Evolutionary conservation across 129 eudicot genomes (phyloP), one percentile per base, ranked within the genome.

Genomic region (Mikania micrantha): DNA sequence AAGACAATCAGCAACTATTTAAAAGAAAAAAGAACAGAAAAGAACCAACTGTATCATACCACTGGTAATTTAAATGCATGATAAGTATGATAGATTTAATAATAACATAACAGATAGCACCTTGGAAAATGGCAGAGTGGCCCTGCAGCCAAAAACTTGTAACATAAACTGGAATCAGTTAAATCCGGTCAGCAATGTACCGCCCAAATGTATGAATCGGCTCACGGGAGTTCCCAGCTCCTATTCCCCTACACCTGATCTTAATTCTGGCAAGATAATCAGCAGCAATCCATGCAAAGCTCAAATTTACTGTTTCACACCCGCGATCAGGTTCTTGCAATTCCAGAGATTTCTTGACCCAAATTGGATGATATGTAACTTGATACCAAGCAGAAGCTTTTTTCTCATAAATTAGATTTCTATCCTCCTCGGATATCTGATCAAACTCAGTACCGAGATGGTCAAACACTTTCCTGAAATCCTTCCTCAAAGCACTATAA

Each of bases 341-440:
- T 2, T 32, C 3, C 7, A 59, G 32, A n/a, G 65, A 32, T 59
- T 59, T 59, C 42, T 59, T 7, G 24, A 59, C 65, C 65, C 65
- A 59, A 32, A 16, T 16, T 0, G 65, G 42, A 32, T 59, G 42
- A 59, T 59, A 59, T 0, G 65, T 59, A 34, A 59, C 65, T 12
- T 59, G 65, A 32, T 59, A 59, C 65, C 65, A 59, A 32, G 65
- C 65, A n/a, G 65, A 59, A 2, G 65, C 65, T 32, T 59, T 59
- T 59, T 32, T 59, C 65, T 59, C 65, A 3, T 31, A 59, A 32
- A 59, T 7, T 17, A 9, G 24, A 32, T 59, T 59, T 59, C 41
- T 59, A 13, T 59, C 65, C 42, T n/a, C 65, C 9, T 59, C 65
- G 0, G 65, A 59, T 0, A 59, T 59, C 65, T 31, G 65, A 25